A percentile compares a stretch with the other conserved stretches of the same genome.
phyloP scores from a whole-genome alignment of 306 rosid species.

The Phaseolus lunatus region DNA sequence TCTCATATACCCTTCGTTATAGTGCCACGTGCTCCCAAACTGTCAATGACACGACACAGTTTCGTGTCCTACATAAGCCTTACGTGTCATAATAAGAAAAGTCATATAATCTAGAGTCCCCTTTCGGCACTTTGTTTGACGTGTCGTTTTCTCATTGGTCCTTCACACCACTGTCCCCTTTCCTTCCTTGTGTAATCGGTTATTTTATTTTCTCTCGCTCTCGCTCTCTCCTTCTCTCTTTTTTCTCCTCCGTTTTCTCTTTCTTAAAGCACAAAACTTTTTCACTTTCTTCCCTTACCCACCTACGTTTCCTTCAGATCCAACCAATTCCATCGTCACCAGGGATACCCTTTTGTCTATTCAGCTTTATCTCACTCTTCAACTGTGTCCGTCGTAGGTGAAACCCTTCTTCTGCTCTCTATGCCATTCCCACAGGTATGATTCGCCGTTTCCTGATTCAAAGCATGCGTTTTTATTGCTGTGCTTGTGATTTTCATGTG shows the following conservation, averaged over 20 bases:
- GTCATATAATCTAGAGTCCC: constrained; percentile 5
- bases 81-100: constrained; percentile 34
- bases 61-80: background rate
- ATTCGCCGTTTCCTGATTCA: constrained; percentile 18
- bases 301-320: constrained; percentile 44
- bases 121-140: constrained; percentile 20
- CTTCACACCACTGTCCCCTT: constrained; percentile 27
- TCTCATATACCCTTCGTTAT: background rate
- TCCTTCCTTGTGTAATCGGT: constrained; percentile 19
- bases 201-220: constrained; percentile 27
- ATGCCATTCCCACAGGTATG: constrained; percentile 56
- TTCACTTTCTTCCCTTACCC: constrained; percentile 38
- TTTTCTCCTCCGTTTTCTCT: background rate
- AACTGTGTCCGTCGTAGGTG: constrained; percentile 24
- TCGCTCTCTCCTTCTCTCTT: constrained; percentile 12
- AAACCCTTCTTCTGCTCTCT: constrained; percentile 39
- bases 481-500: background rate
- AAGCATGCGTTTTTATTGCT: background rate
- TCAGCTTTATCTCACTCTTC: constrained; percentile 1
- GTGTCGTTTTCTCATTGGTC: constrained; percentile 21
- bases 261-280: constrained; percentile 34
- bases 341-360: background rate
- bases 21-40: background rate
- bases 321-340: constrained; percentile 29
- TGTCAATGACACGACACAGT: background rate